A percentile compares a stretch with the other conserved stretches of the same genome.
phyloP scores from a whole-genome alignment of 1,284 basidiomycete species.

The Trametes versicolor region DNA sequence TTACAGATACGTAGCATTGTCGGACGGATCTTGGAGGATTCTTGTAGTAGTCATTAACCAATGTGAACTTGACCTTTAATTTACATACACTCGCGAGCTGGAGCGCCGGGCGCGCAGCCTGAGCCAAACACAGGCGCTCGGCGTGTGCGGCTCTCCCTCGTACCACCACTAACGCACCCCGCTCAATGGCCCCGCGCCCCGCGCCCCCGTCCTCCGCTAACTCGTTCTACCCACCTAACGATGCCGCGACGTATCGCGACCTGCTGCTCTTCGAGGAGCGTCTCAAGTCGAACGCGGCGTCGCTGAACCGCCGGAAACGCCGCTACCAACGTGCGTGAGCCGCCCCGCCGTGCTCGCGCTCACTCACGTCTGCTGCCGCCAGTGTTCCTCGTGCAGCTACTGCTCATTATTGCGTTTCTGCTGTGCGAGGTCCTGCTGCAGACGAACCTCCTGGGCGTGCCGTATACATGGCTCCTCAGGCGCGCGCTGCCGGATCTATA shows the following conservation, averaged over 20 bases:
- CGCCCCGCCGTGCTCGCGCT: conserved; percentile 15
- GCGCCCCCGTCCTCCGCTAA: conserved; percentile 14
- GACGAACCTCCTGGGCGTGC: conserved; percentile 71
- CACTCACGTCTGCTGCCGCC: conserved; percentile 13
- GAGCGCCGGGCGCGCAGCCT: neutral
- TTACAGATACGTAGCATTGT: conserved; percentile 11
- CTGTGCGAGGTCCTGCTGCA: conserved; percentile 79
- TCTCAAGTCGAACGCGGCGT: conserved; percentile 91
- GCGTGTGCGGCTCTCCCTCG: conserved; percentile 4
- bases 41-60: conserved; percentile 17
- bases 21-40: conserved; percentile 19
- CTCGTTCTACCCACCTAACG: conserved; percentile 68
- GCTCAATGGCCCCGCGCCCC: conserved; percentile 17
- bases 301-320: conserved; percentile 82
- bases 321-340: conserved; percentile 85
- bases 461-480: conserved; percentile 63
- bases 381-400: conserved; percentile 83
- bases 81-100: neutral
- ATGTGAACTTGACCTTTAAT: neutral
- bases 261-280: conserved; percentile 95
- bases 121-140: too few relatives aligned
- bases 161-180: conserved; percentile 7
- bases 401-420: conserved; percentile 76
- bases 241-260: conserved; percentile 86
- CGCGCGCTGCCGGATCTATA: conserved; percentile 61